Evolutionary conservation across 345 rosid species (phyloP).

Genomic region (Leavenworthia alabamica): DNA sequence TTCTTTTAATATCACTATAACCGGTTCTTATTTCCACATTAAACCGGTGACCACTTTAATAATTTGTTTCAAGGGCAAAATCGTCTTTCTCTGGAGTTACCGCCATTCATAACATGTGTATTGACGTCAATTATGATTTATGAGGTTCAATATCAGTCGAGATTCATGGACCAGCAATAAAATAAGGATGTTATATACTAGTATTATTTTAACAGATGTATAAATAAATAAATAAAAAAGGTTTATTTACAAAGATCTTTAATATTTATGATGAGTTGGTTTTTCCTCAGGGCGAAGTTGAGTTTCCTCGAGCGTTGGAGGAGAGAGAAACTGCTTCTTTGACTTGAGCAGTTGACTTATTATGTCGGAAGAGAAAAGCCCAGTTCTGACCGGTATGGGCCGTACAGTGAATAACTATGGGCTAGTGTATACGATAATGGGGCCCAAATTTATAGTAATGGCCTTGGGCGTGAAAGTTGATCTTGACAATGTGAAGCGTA

Average conservation of each 20-base stretch:
- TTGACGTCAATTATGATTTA: slow-evolving; percentile 8
- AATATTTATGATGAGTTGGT: slow-evolving; percentile 13
- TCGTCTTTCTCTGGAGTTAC: too few relatives aligned
- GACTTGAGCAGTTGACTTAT: neutral
- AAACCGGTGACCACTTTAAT: neutral
- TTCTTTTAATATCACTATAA: neutral
- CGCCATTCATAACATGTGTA: neutral
- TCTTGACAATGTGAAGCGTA: neutral
- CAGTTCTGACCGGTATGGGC: neutral
- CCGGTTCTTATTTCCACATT: neutral
- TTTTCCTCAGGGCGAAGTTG: slow-evolving; percentile 12
- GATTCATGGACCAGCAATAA: slow-evolving; percentile 22
- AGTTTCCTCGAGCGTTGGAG: slow-evolving; percentile 14
- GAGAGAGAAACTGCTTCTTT: neutral
- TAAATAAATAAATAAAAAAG: too few relatives aligned
- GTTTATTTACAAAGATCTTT: slow-evolving; percentile 1
- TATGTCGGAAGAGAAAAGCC: neutral
- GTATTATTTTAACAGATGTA: too few relatives aligned
- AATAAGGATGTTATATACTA: too few relatives aligned
- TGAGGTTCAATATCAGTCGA: slow-evolving; percentile 16
- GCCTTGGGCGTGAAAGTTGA: neutral
- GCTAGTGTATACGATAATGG: neutral
- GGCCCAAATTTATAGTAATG: neutral
- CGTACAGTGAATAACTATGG: too few relatives aligned
- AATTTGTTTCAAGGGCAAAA: neutral